Evolutionary conservation across 2,329 filamentous ascomycete species (phyloP), one percentile per base, ranked within the genome.

Genomic region (Madurella mycetomatis): DNA sequence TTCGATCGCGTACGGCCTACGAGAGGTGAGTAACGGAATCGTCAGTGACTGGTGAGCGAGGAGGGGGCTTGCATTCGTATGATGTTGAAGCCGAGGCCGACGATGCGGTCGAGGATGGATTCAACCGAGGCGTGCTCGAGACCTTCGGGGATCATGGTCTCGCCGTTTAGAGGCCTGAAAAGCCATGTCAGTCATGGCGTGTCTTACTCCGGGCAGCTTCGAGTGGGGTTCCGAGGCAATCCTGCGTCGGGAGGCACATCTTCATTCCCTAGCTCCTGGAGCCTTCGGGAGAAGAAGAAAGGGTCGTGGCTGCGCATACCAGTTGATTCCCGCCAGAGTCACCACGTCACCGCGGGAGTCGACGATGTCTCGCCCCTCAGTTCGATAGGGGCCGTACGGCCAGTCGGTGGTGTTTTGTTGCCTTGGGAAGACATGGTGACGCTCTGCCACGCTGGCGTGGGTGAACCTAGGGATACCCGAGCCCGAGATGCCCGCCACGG

Each of bases 81-180:
- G n/a, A 74, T 76, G 61, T 83, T 82, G 64, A 81, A 77, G 1
- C 78, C 78, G 9, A 81, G 69, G 41, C 72, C 71, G 25, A 73
- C 75, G 47, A 80, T 71, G 62, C 74, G 71, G 41, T 74, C 67
- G 2, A 81, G 70, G 40, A 82, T 81, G 1, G 71, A 70, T 3
- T 71, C 70, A 12, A 77, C 71, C 0, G 77, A 80, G 41, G 72
- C 70, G 68, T 79, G 78, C 60, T 82, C 79, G 4, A 82, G 69
- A 9, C 79, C 79, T 62, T 82, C 79, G 0, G 79, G 79, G 1
- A 81, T 70, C 78, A 81, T 81, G 2, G 76, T 74, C 51, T 81
- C 78, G 19, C 74, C 75, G 39, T 64, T 72, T 64, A 72, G 66
- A 5, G 69, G 66, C 70, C 69, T 37, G 13, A 11, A 15, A 37